These are phyloP conservation scores for Saccharomycopsis javanensis DNA, from an alignment of 805 yeast genomes.

Conservation along the genomic window DNA sequence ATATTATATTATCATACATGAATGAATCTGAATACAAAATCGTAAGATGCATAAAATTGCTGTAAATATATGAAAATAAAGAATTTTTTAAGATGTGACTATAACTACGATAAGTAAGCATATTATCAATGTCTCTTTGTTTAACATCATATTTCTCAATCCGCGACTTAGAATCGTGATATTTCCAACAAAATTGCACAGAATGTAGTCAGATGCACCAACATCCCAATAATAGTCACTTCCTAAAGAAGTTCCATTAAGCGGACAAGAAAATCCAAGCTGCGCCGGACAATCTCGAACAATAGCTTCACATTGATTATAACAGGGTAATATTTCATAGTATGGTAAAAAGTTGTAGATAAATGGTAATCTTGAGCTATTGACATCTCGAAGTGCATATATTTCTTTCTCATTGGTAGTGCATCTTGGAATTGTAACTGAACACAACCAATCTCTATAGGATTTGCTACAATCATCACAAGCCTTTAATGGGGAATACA, in stretches of 20 bases:
- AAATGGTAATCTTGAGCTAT: slow-evolving; percentile 49
- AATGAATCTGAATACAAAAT: neutral
- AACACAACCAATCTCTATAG: slow-evolving; percentile 83
- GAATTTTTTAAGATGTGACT: neutral
- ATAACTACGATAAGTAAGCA: neutral
- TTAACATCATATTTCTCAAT: neutral
- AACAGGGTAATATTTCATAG: slow-evolving; percentile 80
- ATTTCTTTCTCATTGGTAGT: slow-evolving; percentile 39
- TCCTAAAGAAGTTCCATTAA: neutral
- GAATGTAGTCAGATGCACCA: slow-evolving; percentile 4
- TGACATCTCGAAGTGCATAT: slow-evolving; percentile 37
- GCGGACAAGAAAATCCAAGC: slow-evolving; percentile 71
- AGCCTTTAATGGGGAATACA: slow-evolving; percentile 63
- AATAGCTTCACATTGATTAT: slow-evolving; percentile 66
- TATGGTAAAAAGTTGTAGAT: slow-evolving; percentile 55
- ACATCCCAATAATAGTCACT: slow-evolving; percentile 15
- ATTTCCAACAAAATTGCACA: slow-evolving; percentile 17
- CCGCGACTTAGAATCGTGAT: neutral
- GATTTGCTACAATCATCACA: slow-evolving; percentile 65
- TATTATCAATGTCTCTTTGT: neutral
- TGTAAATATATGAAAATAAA: neutral
- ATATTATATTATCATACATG: too few species aligned
- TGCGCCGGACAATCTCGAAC: slow-evolving; percentile 77
- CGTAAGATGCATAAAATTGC: neutral
- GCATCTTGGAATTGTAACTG: slow-evolving; percentile 83